These are phyloP conservation scores for Claviceps sp. DNA, from an alignment of 2,329 filamentous ascomycete genomes.

Conservation along the genomic window DNA sequence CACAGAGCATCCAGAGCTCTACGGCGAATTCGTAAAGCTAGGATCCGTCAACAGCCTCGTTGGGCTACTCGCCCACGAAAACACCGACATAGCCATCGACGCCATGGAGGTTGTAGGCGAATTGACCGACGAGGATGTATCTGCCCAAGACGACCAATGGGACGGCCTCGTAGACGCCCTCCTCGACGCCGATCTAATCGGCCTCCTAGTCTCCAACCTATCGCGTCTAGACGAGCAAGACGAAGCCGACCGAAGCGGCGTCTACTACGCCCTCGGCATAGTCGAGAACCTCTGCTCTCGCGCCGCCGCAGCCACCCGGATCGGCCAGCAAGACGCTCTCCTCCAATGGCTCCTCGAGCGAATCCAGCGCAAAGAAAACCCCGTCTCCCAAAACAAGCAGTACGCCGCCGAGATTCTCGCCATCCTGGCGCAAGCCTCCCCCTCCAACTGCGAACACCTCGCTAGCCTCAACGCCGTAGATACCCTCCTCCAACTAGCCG, in stretches of 20 bases:
- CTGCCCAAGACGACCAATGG: conserved; percentile 71
- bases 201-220: conserved; percentile 66
- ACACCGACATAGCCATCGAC: conserved; percentile 90
- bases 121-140: conserved; percentile 84
- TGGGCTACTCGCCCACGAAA: conserved; percentile 78
- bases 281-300: conserved; percentile 78
- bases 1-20: conserved; percentile 74
- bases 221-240: conserved; percentile 62
- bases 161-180: conserved; percentile 55
- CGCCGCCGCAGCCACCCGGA: conserved; percentile 50
- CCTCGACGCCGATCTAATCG: conserved; percentile 56
- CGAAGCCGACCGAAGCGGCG: conserved; percentile 62
- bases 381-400: conserved; percentile 80
- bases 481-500: conserved; percentile 65
- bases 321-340: conserved; percentile 55
- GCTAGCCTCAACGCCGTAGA: conserved; percentile 61
- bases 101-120: conserved; percentile 82
- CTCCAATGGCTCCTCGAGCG: conserved; percentile 67
- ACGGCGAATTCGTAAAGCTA: conserved; percentile 63
- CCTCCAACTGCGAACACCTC: conserved; percentile 50
- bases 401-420: conserved; percentile 87
- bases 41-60: conserved; percentile 65
- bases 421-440: conserved; percentile 68
- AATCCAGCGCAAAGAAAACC: conserved; percentile 53
- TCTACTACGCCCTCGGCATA: conserved; percentile 74